Conservation (phyloP, 1,284 basidiomycete genomes). For the Cryptococcus sp. region DNA sequence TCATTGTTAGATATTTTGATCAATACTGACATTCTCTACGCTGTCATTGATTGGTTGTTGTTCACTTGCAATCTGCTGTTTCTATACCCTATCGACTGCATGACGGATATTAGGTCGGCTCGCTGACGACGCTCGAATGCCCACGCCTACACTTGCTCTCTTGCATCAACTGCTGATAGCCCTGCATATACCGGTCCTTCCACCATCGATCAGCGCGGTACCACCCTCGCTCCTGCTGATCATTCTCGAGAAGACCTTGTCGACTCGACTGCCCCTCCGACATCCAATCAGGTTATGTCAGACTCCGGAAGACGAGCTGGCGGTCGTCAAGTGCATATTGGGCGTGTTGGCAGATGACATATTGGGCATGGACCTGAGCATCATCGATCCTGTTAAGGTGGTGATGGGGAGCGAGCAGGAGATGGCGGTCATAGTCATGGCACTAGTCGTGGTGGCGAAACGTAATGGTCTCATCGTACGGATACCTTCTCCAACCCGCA, state of each 20-base stretch:
- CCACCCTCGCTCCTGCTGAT: slow-evolving; percentile 37
- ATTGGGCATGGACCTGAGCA: slow-evolving; percentile 30
- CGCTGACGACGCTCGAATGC: slow-evolving; percentile 22
- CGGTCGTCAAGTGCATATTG: slow-evolving; percentile 32
- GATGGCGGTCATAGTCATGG: slow-evolving; percentile 33
- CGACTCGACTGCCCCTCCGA: slow-evolving; percentile 15
- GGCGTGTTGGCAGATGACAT: slow-evolving; percentile 35
- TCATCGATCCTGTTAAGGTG: slow-evolving; percentile 28
- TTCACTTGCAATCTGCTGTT: no score
- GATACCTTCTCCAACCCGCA: neutral
- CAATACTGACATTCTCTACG: no score
- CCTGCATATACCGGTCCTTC: slow-evolving; percentile 27
- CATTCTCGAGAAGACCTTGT: slow-evolving; percentile 27
- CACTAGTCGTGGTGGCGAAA: slow-evolving; percentile 32
- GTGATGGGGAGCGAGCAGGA: slow-evolving; percentile 26
- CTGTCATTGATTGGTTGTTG: no score
- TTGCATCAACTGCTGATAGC: slow-evolving; percentile 25
- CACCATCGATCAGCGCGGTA: slow-evolving; percentile 18
- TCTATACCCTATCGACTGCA: no score
- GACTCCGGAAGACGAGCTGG: slow-evolving; percentile 21
- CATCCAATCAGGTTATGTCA: slow-evolving; percentile 15
- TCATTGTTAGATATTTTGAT: no score
- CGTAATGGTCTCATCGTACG: slow-evolving; percentile 22
- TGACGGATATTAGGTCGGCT: no score
- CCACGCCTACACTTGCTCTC: slow-evolving; percentile 28